Evolutionary conservation across 116 monocot species (phyloP).

Genomic region (Papilionanthe hybrid): DNA sequence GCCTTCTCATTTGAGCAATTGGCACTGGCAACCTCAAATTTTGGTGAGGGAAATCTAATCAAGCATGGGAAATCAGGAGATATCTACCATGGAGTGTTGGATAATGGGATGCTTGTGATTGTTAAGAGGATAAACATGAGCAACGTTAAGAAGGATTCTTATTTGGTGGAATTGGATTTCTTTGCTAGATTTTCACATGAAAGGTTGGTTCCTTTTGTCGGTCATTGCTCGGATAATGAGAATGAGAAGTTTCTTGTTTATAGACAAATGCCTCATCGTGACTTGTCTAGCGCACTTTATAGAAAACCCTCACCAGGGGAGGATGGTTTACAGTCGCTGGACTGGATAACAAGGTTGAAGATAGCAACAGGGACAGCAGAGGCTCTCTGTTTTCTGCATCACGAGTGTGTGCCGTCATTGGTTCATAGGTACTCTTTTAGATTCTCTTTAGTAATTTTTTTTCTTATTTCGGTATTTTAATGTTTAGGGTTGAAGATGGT

Average conservation of each 20-base stretch:
- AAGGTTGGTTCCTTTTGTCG: conserved; percentile 67
- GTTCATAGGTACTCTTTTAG: conserved; percentile 62
- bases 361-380: conserved; percentile 88
- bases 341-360: conserved; percentile 92
- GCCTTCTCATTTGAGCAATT: conserved; percentile 56
- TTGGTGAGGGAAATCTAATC: conserved; percentile 53
- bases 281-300: conserved; percentile 53
- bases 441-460: neutral
- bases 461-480: neutral
- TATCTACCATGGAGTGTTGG: conserved; percentile 54
- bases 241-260: conserved; percentile 80
- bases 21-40: conserved; percentile 42
- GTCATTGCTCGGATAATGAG: conserved; percentile 63
- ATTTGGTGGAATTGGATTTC: conserved; percentile 65
- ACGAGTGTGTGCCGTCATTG: conserved; percentile 65
- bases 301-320: conserved; percentile 38
- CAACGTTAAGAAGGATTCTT: conserved; percentile 28
- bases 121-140: conserved; percentile 57
- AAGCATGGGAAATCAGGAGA: conserved; percentile 76
- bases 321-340: conserved; percentile 67
- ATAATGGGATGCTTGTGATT: conserved; percentile 49
- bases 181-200: conserved; percentile 45
- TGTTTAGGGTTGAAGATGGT: neutral
- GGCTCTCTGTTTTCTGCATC: conserved; percentile 71
- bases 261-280: conserved; percentile 54